Evolutionary conservation across 2,329 filamentous ascomycete species (phyloP), one percentile per base, ranked within the genome.

Genomic region (Podosphaera aphanis): DNA sequence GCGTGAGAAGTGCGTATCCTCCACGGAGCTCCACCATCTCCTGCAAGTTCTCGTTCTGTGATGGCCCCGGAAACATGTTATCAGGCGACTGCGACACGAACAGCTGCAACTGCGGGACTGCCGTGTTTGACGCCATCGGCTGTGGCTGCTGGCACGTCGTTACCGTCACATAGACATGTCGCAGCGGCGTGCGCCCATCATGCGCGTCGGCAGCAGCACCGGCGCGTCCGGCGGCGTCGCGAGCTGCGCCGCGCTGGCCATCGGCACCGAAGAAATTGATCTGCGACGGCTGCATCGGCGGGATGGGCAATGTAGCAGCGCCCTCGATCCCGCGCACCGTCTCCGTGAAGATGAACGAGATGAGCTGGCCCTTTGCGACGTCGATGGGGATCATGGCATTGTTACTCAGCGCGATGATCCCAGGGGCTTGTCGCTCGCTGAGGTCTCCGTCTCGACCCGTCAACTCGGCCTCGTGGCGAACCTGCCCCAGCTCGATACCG

Each of bases 141-240:
- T 43, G 50, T 11, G 88, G 90, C 55, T 92, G 84, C 21, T 73
- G 62, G 61, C 90, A 98, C 1, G 83, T 86, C 52, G 85, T 95
- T 38, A 85, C 75, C 2, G 85, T 85, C 46, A 98, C 69, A 60
- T 80, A 94, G 2, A 95, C 45, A 5, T 51, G 56, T 37, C 54
- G 50, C 15, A 49, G 49, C n/a, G n/a, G n/a, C n/a, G n/a, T n/a
- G n/a, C n/a, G n/a, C n/a, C n/a, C n/a, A n/a, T n/a, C n/a, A n/a
- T n/a, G n/a, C n/a, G n/a, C n/a, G n/a, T n/a, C n/a, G n/a, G n/a
- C n/a, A n/a, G n/a, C n/a, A n/a, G n/a, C n/a, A n/a, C n/a, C n/a
- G n/a, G n/a, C n/a, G n/a, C n/a, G n/a, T n/a, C n/a, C n/a, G n/a
- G 8, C 23, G 23, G 21, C 29, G 48, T 21, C 25, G 47, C 23